Evolutionary conservation across 805 yeast genomes (phyloP), one percentile per base, ranked within the genome.

Genomic region (Candida manassasensis): DNA sequence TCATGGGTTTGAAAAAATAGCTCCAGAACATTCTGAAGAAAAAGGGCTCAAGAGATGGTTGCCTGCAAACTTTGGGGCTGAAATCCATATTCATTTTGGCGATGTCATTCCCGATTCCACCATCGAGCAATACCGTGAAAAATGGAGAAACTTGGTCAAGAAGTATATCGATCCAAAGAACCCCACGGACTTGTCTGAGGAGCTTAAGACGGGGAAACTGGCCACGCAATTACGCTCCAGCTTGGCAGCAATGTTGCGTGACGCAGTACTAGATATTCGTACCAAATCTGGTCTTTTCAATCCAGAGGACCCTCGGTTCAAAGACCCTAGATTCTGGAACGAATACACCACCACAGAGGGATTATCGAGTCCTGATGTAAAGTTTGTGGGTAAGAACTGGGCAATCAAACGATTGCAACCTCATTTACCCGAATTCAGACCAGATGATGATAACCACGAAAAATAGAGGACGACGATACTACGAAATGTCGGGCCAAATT

Each of bases 1-100:
- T 4, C 73, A 79, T 33, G 98, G 98, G 0, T 84, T 90, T 49
- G 96, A 90, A 53, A 77, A 81, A 50, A 74, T 89, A 17, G 81
- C 83, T 8, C 95, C 97, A 0, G 97, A 90, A 58, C 75, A 69
- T 37, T 63, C 75, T 16, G 74, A 79, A 4, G 77, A 69, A 14
- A 58, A 68, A 12, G 62, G 78, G n/a, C 50, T 79, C 43, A 73
- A 75, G 36, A 63, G 83, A 35, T 71, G 72, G 55, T 45, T 81
- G 7, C 87, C 89, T 1, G 63, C 73, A 29, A 79, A 79, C 38
- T 56, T 79, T 29, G 86, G 90, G 3, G 71, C 83, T 0, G 80
- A 78, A 35, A 69, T 89, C 15, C 75, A 71, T 21, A 79, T 88
- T 11, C 69, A 75, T 18, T 71, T 89, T 24, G 97, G 97, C 2